Evolutionary conservation across 768 basidiomycete species (phyloP).

Genomic region (Steccherinum ochraceum): DNA sequence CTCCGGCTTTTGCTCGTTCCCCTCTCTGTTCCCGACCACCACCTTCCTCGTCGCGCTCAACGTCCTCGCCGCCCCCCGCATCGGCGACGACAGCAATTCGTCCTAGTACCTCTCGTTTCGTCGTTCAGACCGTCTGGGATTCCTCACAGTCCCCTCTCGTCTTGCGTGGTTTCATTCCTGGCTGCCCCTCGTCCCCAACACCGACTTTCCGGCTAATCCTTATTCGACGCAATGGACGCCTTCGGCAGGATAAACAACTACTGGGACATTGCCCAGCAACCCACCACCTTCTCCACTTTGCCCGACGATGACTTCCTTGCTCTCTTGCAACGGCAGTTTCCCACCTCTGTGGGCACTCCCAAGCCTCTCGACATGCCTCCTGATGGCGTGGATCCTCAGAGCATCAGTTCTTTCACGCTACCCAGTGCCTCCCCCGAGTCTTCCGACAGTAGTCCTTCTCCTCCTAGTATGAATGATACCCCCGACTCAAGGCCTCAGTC

Average conservation of each 20-base stretch:
- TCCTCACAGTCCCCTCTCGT: neutral
- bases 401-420: constrained; percentile 42
- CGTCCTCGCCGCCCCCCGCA: neutral
- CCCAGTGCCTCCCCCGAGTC: constrained; percentile 55
- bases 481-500: constrained; percentile 26
- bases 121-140: neutral
- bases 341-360: constrained; percentile 22
- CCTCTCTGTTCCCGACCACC: neutral
- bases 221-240: constrained; percentile 43
- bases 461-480: constrained; percentile 43
- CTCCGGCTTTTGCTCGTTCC: neutral
- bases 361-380: constrained; percentile 20
- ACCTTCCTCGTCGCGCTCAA: neutral
- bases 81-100: neutral
- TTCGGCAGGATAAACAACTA: constrained; percentile 40
- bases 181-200: too few species aligned
- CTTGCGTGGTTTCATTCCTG: too few species aligned
- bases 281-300: constrained; percentile 53
- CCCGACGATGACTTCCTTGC: constrained; percentile 75
- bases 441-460: constrained; percentile 71
- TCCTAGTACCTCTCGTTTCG: neutral
- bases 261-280: constrained; percentile 60
- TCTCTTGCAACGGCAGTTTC: constrained; percentile 72
- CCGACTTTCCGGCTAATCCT: neutral
- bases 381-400: constrained; percentile 55